Evolutionary conservation across 2,329 filamentous ascomycete genomes (phyloP), one percentile per base, ranked within the genome.

Genomic region (Trichoderma aggressivum): DNA sequence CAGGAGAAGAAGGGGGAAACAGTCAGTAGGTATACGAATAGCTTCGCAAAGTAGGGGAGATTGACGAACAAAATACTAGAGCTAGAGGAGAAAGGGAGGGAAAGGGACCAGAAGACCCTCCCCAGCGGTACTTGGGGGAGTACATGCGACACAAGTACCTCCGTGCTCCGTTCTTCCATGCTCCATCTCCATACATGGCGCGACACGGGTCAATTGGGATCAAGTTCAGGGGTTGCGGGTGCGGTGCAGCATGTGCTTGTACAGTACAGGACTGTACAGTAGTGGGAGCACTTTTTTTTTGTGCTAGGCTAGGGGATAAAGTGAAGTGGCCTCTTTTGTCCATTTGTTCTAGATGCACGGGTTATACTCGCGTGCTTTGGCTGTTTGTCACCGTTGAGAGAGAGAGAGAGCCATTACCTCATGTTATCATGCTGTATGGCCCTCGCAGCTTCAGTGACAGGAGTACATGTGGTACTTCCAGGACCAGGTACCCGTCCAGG

Each of bases 191-290:
- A 47, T 60, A 39, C 58, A 70, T 59, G 68, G 60, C 68, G 68
- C 68, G 68, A 70, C 68, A 70, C 70, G 63, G 70, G 70, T 71
- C 66, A 18, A 69, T 50, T 68, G 30, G 69, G 39, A 43, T 43
- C 39, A 30, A 63, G 36, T 71, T 71, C 69, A 71, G 69, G 69
- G 69, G 69, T 11, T 66, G 43, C 50, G 69, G 69, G 7, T 66
- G 43, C 50, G 47, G 5, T 43, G n/a, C 43, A 50, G 43, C 58
- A 11, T n/a, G n/a, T n/a, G n/a, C 10, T 34, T 5, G 26, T 28
- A 39, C 39, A 18, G 43, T 5, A 16, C 7, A 64, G 26, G 30
- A 56, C 61, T 7, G 28, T 28, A 14, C 39, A 21, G 26, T 16
- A 36, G 47, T 32, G 43, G 47, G 12, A n/a, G 43, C n/a, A 24